These are phyloP conservation scores for Mucuna pruriens DNA, from an alignment of 306 rosid genomes.

Conservation along the genomic window DNA sequence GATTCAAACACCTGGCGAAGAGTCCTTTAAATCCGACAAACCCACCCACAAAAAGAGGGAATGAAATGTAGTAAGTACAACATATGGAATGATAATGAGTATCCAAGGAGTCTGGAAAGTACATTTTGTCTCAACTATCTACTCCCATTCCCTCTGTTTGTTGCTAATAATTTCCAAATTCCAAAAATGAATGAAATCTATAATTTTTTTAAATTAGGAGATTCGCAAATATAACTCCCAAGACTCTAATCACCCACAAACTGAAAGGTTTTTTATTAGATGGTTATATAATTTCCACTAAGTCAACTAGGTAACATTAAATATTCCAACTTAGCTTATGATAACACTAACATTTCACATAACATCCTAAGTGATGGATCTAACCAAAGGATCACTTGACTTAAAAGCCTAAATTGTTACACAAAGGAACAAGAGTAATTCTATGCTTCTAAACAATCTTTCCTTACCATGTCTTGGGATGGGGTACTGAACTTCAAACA, in stretches of 20 bases:
- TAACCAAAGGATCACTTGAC: slow-evolving; percentile 10
- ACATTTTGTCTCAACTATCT: not conserved
- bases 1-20: slow-evolving; percentile 84
- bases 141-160: slow-evolving; percentile 12
- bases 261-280: not conserved
- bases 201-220: not conserved
- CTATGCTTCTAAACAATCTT: not conserved
- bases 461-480: not conserved
- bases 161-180: slow-evolving; percentile 8
- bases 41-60: slow-evolving; percentile 34
- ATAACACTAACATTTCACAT: not conserved
- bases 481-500: not conserved
- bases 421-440: not conserved
- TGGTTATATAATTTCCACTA: not conserved
- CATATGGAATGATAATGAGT: not conserved
- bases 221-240: slow-evolving; percentile 18
- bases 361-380: not conserved
- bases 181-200: not conserved
- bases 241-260: not conserved
- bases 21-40: slow-evolving; percentile 61
- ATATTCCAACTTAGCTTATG: not conserved
- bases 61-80: slow-evolving; percentile 35
- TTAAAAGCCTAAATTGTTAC: slow-evolving; percentile 4
- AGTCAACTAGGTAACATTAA: slow-evolving; percentile 9
- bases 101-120: not conserved